phyloP scores from a whole-genome alignment of 2,329 filamentous ascomycete species.

The Paecilomyces fulvus region DNA sequence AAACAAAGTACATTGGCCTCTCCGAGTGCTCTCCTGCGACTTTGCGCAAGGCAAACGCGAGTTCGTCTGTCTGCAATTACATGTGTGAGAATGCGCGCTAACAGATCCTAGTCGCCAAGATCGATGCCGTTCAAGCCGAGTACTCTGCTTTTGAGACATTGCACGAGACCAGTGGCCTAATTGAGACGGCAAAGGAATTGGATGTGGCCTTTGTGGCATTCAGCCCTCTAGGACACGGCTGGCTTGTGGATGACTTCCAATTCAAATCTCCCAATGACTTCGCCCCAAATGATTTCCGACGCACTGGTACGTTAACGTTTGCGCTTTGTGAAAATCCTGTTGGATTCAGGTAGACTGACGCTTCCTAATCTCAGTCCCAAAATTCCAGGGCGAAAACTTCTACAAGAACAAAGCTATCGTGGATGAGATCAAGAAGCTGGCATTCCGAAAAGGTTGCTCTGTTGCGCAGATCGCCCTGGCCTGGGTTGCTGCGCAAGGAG shows the following conservation, averaged over 20 bases:
- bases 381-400: constrained; percentile 38
- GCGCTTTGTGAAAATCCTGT: too few species aligned
- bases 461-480: constrained; percentile 31
- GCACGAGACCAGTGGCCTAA: constrained; percentile 33
- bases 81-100: neutral
- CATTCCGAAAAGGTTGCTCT: constrained; percentile 24
- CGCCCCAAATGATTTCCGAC: constrained; percentile 33
- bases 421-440: constrained; percentile 34
- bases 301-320: constrained; percentile 19
- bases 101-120: constrained; percentile 34
- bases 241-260: constrained; percentile 39
- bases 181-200: constrained; percentile 35
- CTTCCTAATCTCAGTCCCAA: constrained; percentile 11
- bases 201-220: constrained; percentile 39
- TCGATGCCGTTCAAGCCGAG: constrained; percentile 41
- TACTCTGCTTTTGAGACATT: constrained; percentile 38
- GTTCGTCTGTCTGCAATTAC: constrained; percentile 15
- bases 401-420: constrained; percentile 37
- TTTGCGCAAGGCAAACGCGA: constrained; percentile 37
- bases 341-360: too few species aligned
- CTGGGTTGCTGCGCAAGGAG: constrained; percentile 33
- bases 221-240: constrained; percentile 41
- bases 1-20: constrained; percentile 43
- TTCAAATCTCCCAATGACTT: constrained; percentile 42
- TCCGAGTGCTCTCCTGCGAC: constrained; percentile 41